Base-by-base conservation (phyloP, 768 basidiomycete species). In the Stropharia rugosoannulata region DNA sequence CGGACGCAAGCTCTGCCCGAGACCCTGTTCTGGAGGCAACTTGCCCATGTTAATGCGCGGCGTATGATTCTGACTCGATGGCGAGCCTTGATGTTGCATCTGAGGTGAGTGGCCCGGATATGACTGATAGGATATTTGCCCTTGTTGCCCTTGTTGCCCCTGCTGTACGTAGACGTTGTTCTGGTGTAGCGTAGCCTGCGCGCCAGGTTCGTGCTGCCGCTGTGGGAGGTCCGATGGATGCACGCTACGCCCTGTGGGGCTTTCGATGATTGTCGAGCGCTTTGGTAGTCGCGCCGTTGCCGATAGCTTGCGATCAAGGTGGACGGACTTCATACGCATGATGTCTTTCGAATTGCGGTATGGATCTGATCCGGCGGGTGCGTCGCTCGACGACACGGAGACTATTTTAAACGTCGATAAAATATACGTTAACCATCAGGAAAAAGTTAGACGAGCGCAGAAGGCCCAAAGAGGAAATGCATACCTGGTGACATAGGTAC, bases 251-350 rank as follows among this genome's bases (percentile, higher is more conserved):
- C 95, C 95, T 10, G 93, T 81, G 40, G 97, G 97, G 63, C 91
- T 93, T 70, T 99, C 96, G 47, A 99, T 88, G 40, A 99, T 87
- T 7, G 93, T 98, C 22, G 96, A 97, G 37, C 95, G 87, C 70
- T 93, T 95, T 5, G 96, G 93, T 54, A 96, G 67, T 44, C 90
- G 85, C 25, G 97, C 93, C 2, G 93, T 96, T 47, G 95, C 91
- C 29, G 95, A 97, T 40, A 96, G 77, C 68, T 98, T 98, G 51
- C 97, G 89, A 71, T 98, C 94, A 36, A 99, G 81, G 70, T 95
- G 91, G 40, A 93, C 91, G 9, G 92, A 90, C 72, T 93, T 95
- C 84, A 98, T 89, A 36, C 92, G 84, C 84, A 96, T 93, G 69
- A 95, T 93, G 61, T 97, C 95, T 62, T 77, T 82, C 32, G 91